Base-by-base conservation (phyloP, 176 grass and related monocot genomes). In the Pontederia crassipes region DNA sequence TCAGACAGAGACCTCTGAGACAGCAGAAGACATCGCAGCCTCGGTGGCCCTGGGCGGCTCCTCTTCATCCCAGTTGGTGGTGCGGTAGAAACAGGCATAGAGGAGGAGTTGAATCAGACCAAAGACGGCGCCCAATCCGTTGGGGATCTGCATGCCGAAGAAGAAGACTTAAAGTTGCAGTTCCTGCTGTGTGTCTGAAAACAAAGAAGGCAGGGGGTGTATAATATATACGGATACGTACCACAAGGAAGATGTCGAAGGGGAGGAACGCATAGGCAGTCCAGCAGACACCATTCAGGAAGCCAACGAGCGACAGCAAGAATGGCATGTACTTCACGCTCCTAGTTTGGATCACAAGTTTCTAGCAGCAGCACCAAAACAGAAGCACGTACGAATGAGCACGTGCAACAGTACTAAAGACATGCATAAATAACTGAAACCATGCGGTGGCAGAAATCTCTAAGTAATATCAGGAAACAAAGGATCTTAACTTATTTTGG, bases 271-370 rank as follows among this genome's bases (percentile, higher is more conserved):
- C 78, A 46, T 95, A 95, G 61, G 70, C 12, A 15, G 85, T 89
- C 89, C 85, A 95, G 74, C 79, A 89, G 28, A 68, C 14, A 11
- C 78, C 84, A 16, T 94, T 94, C 54, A 77, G 35, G 65, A 88
- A 84, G 68, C 80, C 66, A 29, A 71, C 68, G 0, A 95, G 14
- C 0, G 83, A 84, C 18, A 84, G 61, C 50, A 58, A 50, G 45
- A 95, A 82, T 0, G 77, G 86, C 86, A 89, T 95, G 78, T 86
- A 87, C 78, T 82, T 35, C 45, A 95, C 86, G 57, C 85, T 95
- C 59, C 80, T 86, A 8, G 82, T 83, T 11, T 57, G 61, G 45
- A 95, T 83, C 49, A 95, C 90, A 2, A 59, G 61, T 32, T 40
- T 63, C 90, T 95, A 77, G 58, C 9, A 2, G 11, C 16, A 53